phyloP scores from a whole-genome alignment of 2,329 filamentous ascomycete genomes.

The Colletotrichum sp. region DNA sequence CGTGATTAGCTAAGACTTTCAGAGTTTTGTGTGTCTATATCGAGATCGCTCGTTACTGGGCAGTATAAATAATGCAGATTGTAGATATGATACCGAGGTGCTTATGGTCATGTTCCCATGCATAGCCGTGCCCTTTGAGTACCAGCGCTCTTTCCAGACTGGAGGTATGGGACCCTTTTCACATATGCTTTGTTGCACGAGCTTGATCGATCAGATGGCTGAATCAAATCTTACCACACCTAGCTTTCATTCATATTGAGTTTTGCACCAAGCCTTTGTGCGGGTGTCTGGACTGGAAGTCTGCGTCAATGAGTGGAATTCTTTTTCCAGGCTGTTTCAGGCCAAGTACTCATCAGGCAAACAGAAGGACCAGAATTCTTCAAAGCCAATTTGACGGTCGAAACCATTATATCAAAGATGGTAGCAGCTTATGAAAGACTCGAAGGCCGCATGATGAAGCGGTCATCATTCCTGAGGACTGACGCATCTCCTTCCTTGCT shows the following conservation, averaged over 20 bases:
- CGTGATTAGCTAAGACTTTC: neutral
- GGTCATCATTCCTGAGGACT: neutral
- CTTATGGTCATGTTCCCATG: neutral
- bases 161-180: neutral
- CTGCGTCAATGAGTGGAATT: neutral
- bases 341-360: neutral
- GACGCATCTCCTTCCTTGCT: neutral
- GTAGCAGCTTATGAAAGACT: neutral
- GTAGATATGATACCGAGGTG: neutral
- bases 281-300: neutral
- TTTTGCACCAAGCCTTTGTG: neutral
- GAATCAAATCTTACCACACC: neutral
- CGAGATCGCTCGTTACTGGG: neutral
- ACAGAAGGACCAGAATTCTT: neutral
- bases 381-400: neutral
- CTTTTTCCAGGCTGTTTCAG: neutral
- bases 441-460: neutral
- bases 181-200: neutral
- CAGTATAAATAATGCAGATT: neutral
- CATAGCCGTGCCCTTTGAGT: neutral
- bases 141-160: neutral
- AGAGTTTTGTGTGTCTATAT: neutral
- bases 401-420: neutral
- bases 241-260: neutral
- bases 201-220: neutral